These are phyloP conservation scores for Sporothrix variecibatus DNA, from an alignment of 2,329 filamentous ascomycete species.

Conservation along the genomic window DNA sequence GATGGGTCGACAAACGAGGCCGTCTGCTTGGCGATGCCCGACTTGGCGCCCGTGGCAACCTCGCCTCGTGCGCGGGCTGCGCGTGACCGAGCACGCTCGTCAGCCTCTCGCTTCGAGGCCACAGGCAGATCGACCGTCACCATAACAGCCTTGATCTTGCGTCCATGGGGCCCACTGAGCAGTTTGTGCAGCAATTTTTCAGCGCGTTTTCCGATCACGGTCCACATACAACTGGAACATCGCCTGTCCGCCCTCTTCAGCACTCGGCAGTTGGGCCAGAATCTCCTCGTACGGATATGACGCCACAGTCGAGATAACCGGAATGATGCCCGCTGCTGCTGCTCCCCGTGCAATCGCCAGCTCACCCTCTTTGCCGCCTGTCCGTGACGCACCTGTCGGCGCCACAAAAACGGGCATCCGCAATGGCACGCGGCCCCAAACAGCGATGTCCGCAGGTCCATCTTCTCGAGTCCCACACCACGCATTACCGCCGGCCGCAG, in stretches of 20 bases:
- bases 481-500: conserved; percentile 54
- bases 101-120: conserved; percentile 58
- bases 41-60: conserved; percentile 40
- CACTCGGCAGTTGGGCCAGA: conserved; percentile 27
- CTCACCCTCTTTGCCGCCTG: conserved; percentile 56
- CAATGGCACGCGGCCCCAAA: conserved; percentile 42
- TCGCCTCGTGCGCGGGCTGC: conserved; percentile 12
- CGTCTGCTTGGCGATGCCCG: conserved; percentile 52
- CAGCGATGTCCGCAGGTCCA: conserved; percentile 44
- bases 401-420: conserved; percentile 52
- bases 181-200: conserved; percentile 25
- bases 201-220: conserved; percentile 22
- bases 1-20: conserved; percentile 51
- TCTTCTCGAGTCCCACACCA: conserved; percentile 45
- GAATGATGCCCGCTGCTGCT: conserved; percentile 49
- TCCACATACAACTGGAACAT: conserved; percentile 33
- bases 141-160: conserved; percentile 42
- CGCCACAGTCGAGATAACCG: conserved; percentile 40
- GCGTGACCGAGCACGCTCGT: conserved; percentile 46
- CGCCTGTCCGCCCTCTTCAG: conserved; percentile 42
- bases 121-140: conserved; percentile 60
- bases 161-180: conserved; percentile 38
- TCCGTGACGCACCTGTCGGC: conserved; percentile 52
- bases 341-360: conserved; percentile 52
- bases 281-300: conserved; percentile 32